Percentiles rank a stretch among this genome's conserved stretches.
Conservation (phyloP, 805 yeast genomes). For the Candida saitoana region DNA sequence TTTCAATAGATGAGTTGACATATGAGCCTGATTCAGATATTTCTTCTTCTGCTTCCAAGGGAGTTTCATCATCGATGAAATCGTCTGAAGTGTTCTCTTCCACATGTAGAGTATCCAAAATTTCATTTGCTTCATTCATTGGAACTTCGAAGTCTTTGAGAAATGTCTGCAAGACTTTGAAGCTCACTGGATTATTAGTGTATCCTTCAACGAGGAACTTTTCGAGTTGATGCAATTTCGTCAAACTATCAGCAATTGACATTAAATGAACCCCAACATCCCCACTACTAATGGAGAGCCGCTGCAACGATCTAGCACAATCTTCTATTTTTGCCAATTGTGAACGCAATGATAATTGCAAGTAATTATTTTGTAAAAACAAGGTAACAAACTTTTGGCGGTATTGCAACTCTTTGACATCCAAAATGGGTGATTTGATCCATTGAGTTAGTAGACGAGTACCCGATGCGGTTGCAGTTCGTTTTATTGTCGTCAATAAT, state of each 20-base stretch:
- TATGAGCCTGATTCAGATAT: constrained; percentile 15
- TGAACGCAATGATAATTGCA: constrained; percentile 22
- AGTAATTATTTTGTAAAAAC: constrained; percentile 20
- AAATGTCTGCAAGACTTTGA: constrained; percentile 19
- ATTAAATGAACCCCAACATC: constrained; percentile 27
- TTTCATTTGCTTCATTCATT: constrained; percentile 34
- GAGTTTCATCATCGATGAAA: constrained; percentile 5
- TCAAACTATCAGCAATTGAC: constrained; percentile 29
- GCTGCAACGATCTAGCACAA: constrained; percentile 56
- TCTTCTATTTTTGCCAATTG: constrained; percentile 49
- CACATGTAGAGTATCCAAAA: constrained; percentile 30
- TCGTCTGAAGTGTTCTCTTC: constrained; percentile 22
- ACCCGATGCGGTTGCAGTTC: constrained; percentile 81
- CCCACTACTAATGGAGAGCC: constrained; percentile 37
- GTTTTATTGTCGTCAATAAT: constrained; percentile 59
- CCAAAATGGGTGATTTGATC: constrained; percentile 75
- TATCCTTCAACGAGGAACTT: constrained; percentile 13
- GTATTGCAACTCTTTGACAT: constrained; percentile 47
- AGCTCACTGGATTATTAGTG: constrained; percentile 16
- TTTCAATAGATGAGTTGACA: constrained; percentile 15
- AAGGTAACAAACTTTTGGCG: constrained; percentile 42
- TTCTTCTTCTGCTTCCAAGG: constrained; percentile 6
- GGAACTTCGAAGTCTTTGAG: constrained; percentile 35
- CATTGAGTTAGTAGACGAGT: constrained; percentile 74
- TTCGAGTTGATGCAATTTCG: constrained; percentile 19